phyloP scores from a whole-genome alignment of 2,329 filamentous ascomycete genomes.

The Aspergillus quadricinctus region DNA sequence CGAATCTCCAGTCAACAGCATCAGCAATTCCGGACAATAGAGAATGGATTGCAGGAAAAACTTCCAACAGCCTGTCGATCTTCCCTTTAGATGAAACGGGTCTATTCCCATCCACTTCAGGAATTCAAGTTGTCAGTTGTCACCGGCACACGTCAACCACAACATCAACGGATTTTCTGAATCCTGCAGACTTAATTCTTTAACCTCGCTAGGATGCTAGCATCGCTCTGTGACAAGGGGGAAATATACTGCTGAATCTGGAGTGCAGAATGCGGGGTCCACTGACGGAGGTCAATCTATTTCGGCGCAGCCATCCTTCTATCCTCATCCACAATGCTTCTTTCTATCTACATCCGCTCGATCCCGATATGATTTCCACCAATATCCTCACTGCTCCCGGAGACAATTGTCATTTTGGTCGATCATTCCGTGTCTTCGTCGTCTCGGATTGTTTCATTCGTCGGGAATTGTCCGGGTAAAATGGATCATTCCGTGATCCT shows the following conservation, averaged over 20 bases:
- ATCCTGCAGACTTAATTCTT: background rate
- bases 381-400: background rate
- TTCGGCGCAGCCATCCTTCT: background rate
- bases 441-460: background rate
- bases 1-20: background rate
- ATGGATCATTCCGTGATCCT: background rate
- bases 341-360: background rate
- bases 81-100: background rate
- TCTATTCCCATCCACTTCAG: background rate
- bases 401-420: background rate
- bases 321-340: background rate
- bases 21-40: background rate
- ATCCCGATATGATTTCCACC: background rate
- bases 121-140: background rate
- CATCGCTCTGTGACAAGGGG: background rate
- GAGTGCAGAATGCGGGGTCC: background rate
- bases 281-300: background rate
- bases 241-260: background rate
- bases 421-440: background rate
- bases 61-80: background rate
- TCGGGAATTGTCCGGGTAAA: background rate
- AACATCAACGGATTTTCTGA: background rate
- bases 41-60: background rate
- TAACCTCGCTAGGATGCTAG: background rate
- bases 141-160: background rate